These are phyloP conservation scores for Tolypocladium endophyticum DNA, from an alignment of 2,329 filamentous ascomycete genomes.

Conservation along the genomic window DNA sequence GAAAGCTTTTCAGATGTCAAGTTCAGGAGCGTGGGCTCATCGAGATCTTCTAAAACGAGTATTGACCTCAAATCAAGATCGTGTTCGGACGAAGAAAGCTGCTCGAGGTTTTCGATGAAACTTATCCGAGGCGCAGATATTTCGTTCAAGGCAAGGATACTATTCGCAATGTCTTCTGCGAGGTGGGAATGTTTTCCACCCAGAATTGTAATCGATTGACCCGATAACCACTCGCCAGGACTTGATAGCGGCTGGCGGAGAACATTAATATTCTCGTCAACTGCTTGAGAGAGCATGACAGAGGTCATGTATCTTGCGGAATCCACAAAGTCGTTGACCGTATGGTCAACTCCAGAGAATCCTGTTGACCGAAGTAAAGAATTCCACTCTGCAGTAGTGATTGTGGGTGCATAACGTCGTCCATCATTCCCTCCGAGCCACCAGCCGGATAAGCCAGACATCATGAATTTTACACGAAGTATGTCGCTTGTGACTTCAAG, in stretches of 20 bases:
- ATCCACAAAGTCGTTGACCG: background rate
- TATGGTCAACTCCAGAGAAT: constrained; percentile 4
- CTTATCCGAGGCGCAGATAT: background rate
- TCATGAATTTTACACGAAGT: background rate
- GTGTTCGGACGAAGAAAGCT: constrained; percentile 6
- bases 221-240: background rate
- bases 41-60: constrained; percentile 4
- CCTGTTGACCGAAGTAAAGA: background rate
- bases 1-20: constrained; percentile 17
- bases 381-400: constrained; percentile 2
- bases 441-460: background rate
- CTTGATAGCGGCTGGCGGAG: constrained; percentile 1
- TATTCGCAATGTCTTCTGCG: background rate
- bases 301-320: constrained; percentile 5
- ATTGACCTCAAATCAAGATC: background rate
- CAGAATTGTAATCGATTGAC: background rate
- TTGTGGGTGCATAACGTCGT: background rate
- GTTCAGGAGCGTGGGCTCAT: constrained; percentile 17
- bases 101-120: background rate
- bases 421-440: background rate
- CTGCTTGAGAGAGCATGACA: constrained; percentile 10
- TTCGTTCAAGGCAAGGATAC: background rate
- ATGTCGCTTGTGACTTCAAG: background rate
- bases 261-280: constrained; percentile 3
- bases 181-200: constrained; percentile 5